phyloP scores from a whole-genome alignment of 768 basidiomycete species.

The Mycena amicta region DNA sequence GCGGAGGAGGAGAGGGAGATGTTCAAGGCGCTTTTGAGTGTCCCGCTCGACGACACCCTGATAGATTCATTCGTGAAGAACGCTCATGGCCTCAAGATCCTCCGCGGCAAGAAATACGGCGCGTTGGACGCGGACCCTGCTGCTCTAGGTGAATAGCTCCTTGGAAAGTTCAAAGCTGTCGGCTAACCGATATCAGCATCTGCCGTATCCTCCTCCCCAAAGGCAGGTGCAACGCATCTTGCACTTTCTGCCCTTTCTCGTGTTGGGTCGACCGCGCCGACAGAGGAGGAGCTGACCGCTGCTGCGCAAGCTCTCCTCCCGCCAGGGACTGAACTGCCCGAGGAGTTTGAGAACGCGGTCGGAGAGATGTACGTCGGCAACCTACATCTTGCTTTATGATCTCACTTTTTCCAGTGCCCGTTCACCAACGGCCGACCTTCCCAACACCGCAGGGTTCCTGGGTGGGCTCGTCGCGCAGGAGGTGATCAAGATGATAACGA shows the following conservation, averaged over 20 bases:
- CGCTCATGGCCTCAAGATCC: constrained; percentile 68
- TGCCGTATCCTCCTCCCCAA: constrained; percentile 45
- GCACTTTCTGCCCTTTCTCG: constrained; percentile 65
- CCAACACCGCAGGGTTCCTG: constrained; percentile 90
- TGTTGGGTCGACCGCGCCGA: constrained; percentile 38
- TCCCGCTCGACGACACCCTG: constrained; percentile 50
- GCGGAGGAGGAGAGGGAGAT: constrained; percentile 69
- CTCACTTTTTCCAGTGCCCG: constrained; percentile 54
- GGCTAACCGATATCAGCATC: no score
- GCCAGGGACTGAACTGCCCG: constrained; percentile 49
- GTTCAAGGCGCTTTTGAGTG: constrained; percentile 53
- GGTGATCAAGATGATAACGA: constrained; percentile 94
- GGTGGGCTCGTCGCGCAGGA: constrained; percentile 97
- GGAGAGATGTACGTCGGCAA: constrained; percentile 77
- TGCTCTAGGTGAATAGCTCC: constrained; percentile 53
- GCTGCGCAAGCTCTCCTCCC: constrained; percentile 57
- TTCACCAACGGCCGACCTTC: constrained; percentile 81
- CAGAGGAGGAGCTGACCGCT: constrained; percentile 52
- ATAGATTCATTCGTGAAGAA: constrained; percentile 82
- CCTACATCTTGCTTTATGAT: neutral
- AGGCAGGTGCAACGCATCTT: constrained; percentile 69
- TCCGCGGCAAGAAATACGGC: constrained; percentile 68
- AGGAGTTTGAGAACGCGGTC: constrained; percentile 58
- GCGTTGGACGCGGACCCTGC: constrained; percentile 50
- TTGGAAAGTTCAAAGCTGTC: no score